These are phyloP conservation scores for Coniochaeta ligniaria DNA, from an alignment of 2,329 filamentous ascomycete species.

Conservation along the genomic window DNA sequence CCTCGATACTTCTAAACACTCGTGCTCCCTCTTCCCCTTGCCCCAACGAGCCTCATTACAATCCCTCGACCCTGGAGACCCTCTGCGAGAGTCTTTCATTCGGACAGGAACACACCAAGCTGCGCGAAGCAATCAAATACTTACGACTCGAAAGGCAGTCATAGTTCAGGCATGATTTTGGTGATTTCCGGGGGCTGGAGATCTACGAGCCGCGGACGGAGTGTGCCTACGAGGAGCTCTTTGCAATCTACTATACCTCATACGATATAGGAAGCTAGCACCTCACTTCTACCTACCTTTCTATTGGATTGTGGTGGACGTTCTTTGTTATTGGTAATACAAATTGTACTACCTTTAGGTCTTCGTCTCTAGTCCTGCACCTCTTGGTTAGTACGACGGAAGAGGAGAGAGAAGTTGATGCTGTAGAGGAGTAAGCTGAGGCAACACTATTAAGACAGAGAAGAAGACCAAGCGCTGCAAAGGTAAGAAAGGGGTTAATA, in stretches of 20 bases:
- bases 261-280: background rate
- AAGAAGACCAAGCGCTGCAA: background rate
- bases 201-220: background rate
- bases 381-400: no score
- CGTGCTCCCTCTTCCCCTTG: no score
- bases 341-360: no score
- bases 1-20: no score
- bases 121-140: background rate
- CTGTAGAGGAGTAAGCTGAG: no score
- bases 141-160: background rate
- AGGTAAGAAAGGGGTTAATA: background rate
- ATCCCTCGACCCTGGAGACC: no score
- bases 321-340: no score
- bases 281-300: background rate
- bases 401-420: no score
- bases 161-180: background rate
- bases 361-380: no score
- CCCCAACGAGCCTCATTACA: no score
- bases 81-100: background rate
- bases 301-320: no score
- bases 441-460: no score
- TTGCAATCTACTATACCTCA: background rate
- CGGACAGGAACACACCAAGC: background rate
- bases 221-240: background rate
- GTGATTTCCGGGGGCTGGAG: background rate